These are phyloP conservation scores for Ophioceras dolichostomum DNA, from an alignment of 2,329 filamentous ascomycete genomes.

Conservation along the genomic window DNA sequence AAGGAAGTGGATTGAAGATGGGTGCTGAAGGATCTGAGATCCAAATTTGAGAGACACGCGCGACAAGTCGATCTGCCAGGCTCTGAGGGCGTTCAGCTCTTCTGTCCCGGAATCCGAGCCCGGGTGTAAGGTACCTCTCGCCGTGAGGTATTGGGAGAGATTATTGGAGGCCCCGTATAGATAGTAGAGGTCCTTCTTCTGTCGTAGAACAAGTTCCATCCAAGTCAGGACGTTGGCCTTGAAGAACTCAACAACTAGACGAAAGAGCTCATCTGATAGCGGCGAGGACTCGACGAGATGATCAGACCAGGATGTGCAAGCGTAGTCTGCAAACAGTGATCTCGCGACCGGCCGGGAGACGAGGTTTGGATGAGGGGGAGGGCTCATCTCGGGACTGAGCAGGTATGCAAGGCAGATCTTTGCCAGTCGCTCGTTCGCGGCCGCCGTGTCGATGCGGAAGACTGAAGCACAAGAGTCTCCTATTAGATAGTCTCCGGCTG, in stretches of 20 bases:
- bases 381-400: slow-evolving; percentile 18
- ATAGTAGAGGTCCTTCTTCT: too few species aligned
- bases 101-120: too few species aligned
- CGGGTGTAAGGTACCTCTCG: not conserved
- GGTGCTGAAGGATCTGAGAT: not conserved
- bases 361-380: slow-evolving; percentile 15
- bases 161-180: not conserved
- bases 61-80: not conserved
- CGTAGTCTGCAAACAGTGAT: slow-evolving; percentile 15
- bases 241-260: slow-evolving; percentile 51
- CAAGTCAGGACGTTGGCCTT: slow-evolving; percentile 22
- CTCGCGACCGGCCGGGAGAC: slow-evolving; percentile 3
- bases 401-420: slow-evolving; percentile 21
- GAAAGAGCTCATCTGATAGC: slow-evolving; percentile 20
- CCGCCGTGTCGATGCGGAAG: slow-evolving; percentile 14
- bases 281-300: slow-evolving; percentile 17
- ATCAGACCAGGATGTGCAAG: slow-evolving; percentile 18
- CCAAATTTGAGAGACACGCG: slow-evolving; percentile 2
- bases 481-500: slow-evolving; percentile 20
- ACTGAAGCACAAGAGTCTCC: slow-evolving; percentile 10
- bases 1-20: not conserved
- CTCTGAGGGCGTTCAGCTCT: not conserved
- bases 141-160: not conserved
- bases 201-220: slow-evolving; percentile 12
- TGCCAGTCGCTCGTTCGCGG: slow-evolving; percentile 18